Conservation (phyloP, 371 early-diverging fungal genomes). For the Syncephalis plumigaleata region DNA sequence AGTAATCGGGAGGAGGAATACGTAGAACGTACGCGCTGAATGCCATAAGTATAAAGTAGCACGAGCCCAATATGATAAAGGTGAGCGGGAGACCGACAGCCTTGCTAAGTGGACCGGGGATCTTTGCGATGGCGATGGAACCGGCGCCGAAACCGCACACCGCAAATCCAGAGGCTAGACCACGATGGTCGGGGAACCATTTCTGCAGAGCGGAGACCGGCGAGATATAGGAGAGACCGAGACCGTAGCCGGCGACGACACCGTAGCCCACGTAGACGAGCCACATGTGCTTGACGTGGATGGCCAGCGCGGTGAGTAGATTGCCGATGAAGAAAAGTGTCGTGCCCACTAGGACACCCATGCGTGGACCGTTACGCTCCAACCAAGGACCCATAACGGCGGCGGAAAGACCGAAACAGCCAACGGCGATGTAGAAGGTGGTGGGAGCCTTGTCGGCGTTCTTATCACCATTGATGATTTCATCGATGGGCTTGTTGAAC, state of each 20-base stretch:
- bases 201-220: conserved; percentile 37
- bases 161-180: conserved; percentile 31
- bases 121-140: conserved; percentile 35
- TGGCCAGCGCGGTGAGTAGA: conserved; percentile 32
- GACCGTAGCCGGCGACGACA: conserved; percentile 37
- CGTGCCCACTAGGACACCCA: conserved; percentile 27
- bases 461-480: conserved; percentile 18
- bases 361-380: conserved; percentile 36
- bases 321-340: conserved; percentile 36
- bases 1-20: conserved; percentile 45
- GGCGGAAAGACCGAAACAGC: conserved; percentile 37
- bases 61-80: conserved; percentile 26
- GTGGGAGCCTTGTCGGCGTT: conserved; percentile 21
- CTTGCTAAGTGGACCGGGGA: conserved; percentile 27
- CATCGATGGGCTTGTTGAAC: conserved; percentile 38
- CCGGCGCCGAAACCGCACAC: conserved; percentile 57
- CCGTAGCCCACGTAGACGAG: conserved; percentile 46
- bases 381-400: conserved; percentile 48
- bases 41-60: conserved; percentile 24
- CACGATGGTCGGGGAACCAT: conserved; percentile 36
- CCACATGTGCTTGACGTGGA: conserved; percentile 26
- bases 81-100: conserved; percentile 24
- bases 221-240: conserved; percentile 41
- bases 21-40: conserved; percentile 23
- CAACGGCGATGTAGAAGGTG: conserved; percentile 49